Evolutionary conservation across 805 yeast species (phyloP).

Genomic region (Candida morakotiae): DNA sequence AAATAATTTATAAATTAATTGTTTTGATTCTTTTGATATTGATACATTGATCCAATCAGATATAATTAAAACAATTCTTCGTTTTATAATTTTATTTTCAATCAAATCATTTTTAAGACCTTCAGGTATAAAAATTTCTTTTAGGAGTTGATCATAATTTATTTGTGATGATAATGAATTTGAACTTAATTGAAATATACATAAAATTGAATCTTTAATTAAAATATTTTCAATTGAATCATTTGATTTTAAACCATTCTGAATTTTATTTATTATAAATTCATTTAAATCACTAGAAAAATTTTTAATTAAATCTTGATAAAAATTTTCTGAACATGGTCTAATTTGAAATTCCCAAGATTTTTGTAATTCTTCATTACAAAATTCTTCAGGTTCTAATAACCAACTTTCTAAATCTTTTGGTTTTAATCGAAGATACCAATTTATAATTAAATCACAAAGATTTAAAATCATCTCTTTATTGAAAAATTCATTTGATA

Average conservation of each 20-base stretch:
- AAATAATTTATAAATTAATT: conserved; percentile 56
- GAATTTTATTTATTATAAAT: conserved; percentile 57
- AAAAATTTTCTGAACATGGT: conserved; percentile 84
- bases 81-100: conserved; percentile 58
- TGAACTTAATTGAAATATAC: conserved; percentile 79
- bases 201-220: conserved; percentile 72
- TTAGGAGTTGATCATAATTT: conserved; percentile 63
- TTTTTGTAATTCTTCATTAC: conserved; percentile 69
- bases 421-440: conserved; percentile 72
- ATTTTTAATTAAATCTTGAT: conserved; percentile 63
- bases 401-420: conserved; percentile 79
- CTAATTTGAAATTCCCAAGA: conserved; percentile 83
- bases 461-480: conserved; percentile 52
- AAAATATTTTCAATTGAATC: conserved; percentile 47
- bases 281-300: conserved; percentile 54
- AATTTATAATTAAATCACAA: conserved; percentile 62
- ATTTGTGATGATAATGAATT: conserved; percentile 59
- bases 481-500: conserved; percentile 56
- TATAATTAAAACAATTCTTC: conserved; percentile 74
- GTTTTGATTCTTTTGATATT: conserved; percentile 55
- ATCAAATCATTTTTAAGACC: conserved; percentile 41
- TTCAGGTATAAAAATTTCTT: conserved; percentile 64
- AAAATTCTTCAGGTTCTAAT: conserved; percentile 90
- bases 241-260: conserved; percentile 29
- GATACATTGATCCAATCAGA: conserved; percentile 77